Percentiles rank a stretch among this genome's conserved stretches.
phyloP scores from a whole-genome alignment of 352 stramenopile genomes.

The Phytophthora crassamura region DNA sequence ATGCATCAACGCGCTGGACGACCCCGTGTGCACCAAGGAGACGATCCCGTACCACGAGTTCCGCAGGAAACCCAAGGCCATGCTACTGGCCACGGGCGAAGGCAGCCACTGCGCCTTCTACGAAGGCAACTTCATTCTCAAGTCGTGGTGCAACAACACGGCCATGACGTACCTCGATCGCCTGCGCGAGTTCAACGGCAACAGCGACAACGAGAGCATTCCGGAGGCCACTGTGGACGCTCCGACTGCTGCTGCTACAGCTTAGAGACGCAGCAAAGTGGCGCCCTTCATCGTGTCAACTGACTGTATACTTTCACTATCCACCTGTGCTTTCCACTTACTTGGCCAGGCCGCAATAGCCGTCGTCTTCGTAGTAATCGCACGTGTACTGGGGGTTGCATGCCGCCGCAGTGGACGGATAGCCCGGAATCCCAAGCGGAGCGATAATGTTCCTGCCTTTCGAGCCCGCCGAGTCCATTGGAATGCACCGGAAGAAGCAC shows the following conservation, averaged over 20 bases:
- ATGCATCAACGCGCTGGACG: slow-evolving; percentile 80
- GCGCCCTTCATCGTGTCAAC: slow-evolving; percentile 9
- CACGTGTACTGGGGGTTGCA: slow-evolving; percentile 55
- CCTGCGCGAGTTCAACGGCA: slow-evolving; percentile 50
- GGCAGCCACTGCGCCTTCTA: slow-evolving; percentile 85
- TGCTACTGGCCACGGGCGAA: slow-evolving; percentile 62
- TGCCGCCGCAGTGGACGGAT: slow-evolving; percentile 44
- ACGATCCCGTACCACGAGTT: slow-evolving; percentile 76
- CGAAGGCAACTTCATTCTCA: slow-evolving; percentile 62
- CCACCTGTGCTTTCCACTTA: slow-evolving; percentile 12
- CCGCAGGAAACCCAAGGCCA: slow-evolving; percentile 48
- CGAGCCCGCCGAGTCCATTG: slow-evolving; percentile 12
- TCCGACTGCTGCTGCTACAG: slow-evolving; percentile 19
- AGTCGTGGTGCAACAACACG: slow-evolving; percentile 68
- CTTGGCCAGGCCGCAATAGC: slow-evolving; percentile 35
- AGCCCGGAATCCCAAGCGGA: slow-evolving; percentile 54
- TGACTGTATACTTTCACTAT: slow-evolving; percentile 21
- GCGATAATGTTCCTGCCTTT: slow-evolving; percentile 33
- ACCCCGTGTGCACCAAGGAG: slow-evolving; percentile 80
- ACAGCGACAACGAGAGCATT: slow-evolving; percentile 9
- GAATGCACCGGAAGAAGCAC: slow-evolving; percentile 49
- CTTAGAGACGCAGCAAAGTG: slow-evolving; percentile 24
- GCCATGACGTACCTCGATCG: slow-evolving; percentile 72
- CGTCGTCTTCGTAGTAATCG: slow-evolving; percentile 64
- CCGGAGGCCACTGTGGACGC: not conserved